These are phyloP conservation scores for Odontarrhena argentea DNA, from an alignment of 345 rosid species.

Conservation along the genomic window DNA sequence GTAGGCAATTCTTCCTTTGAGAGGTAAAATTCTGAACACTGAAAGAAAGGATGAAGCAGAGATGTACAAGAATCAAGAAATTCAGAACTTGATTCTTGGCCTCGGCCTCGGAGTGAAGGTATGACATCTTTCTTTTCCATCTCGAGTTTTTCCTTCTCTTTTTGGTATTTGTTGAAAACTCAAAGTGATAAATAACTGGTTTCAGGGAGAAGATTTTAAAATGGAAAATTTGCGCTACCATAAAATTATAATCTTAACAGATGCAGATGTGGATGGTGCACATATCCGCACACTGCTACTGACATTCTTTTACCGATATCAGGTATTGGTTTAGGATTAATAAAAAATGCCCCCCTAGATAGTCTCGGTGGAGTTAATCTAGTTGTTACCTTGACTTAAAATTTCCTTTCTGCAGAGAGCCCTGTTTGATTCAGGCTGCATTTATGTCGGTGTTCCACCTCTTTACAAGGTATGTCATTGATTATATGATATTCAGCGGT, in stretches of 20 bases:
- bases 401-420: conserved; percentile 62
- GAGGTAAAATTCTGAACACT: conserved; percentile 94
- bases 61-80: conserved; percentile 97
- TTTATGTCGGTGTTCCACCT: conserved; percentile 98
- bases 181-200: conserved; percentile 27
- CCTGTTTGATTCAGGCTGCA: conserved; percentile 87
- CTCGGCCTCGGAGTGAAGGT: conserved; percentile 99
- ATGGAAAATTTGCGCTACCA: conserved; percentile 87
- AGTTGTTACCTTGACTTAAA: conserved; percentile 28
- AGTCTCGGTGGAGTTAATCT: background rate
- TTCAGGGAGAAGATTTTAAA: conserved; percentile 91
- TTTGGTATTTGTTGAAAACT: conserved; percentile 19
- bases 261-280: conserved; percentile 99
- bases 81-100: conserved; percentile 88
- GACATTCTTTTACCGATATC: conserved; percentile 97
- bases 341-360: background rate
- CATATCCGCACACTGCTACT: conserved; percentile 90
- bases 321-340: conserved; percentile 50
- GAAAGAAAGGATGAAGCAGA: conserved; percentile 97
- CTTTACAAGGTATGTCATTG: conserved; percentile 71
- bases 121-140: conserved; percentile 21
- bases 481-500: conserved; percentile 23
- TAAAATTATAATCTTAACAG: conserved; percentile 93
- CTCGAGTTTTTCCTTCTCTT: conserved; percentile 10
- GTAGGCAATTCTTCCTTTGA: conserved; percentile 97